These are phyloP conservation scores for Pseudogymnoascus sp. DNA, from an alignment of 2,329 filamentous ascomycete genomes.

Conservation along the genomic window DNA sequence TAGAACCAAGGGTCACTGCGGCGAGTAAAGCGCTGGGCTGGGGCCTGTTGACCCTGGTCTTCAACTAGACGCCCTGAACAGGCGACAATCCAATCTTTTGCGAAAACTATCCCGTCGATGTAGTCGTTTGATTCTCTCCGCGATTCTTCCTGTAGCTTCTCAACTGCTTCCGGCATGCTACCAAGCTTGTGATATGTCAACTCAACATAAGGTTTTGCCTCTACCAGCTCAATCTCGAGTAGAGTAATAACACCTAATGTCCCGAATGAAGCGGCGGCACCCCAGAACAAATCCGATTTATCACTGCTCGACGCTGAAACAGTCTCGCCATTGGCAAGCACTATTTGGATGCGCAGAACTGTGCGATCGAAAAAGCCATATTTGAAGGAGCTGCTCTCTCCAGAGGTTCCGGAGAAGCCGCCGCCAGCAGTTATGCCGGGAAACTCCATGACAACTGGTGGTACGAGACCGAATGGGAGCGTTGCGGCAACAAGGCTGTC, in stretches of 20 bases:
- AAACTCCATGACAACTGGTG: slow-evolving; percentile 63
- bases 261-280: slow-evolving; percentile 47
- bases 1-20: slow-evolving; percentile 54
- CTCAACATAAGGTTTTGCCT: slow-evolving; percentile 4
- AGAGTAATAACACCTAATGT: slow-evolving; percentile 50
- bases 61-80: slow-evolving; percentile 42
- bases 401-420: slow-evolving; percentile 58
- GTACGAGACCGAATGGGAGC: slow-evolving; percentile 46
- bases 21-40: slow-evolving; percentile 37
- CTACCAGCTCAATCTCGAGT: slow-evolving; percentile 43
- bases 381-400: slow-evolving; percentile 59
- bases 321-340: slow-evolving; percentile 50
- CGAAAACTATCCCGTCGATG: slow-evolving; percentile 48
- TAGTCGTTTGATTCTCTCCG: slow-evolving; percentile 36
- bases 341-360: slow-evolving; percentile 54
- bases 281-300: slow-evolving; percentile 45
- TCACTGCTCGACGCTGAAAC: slow-evolving; percentile 39
- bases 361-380: slow-evolving; percentile 60
- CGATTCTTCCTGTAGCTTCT: slow-evolving; percentile 32
- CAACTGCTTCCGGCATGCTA: slow-evolving; percentile 38
- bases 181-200: slow-evolving; percentile 38
- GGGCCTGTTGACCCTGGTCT: slow-evolving; percentile 15
- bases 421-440: slow-evolving; percentile 63
- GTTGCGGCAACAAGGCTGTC: slow-evolving; percentile 53
- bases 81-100: slow-evolving; percentile 38